Conservation (phyloP, 2,329 filamentous ascomycete species). For the Esteya vermicola region DNA sequence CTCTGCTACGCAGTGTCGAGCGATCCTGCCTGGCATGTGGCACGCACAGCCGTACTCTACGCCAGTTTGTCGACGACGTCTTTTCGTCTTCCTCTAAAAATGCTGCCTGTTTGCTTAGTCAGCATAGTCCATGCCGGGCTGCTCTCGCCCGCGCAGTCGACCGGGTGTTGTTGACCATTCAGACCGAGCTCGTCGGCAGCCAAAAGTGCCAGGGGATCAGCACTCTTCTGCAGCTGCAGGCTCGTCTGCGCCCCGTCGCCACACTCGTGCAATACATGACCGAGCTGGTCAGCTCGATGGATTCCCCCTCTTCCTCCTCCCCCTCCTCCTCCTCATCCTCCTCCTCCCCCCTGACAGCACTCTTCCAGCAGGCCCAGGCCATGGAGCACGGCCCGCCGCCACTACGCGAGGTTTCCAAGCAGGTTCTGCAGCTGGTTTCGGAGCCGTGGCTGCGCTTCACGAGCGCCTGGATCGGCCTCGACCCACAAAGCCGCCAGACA, state of each 20-base stretch:
- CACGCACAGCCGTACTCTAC: conserved; percentile 25
- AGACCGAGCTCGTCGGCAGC: conserved; percentile 31
- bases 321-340: too few relatives aligned
- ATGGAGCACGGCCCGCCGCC: conserved; percentile 49
- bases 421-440: conserved; percentile 37
- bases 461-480: conserved; percentile 63
- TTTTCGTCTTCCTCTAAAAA: conserved; percentile 4
- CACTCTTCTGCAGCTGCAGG: conserved; percentile 40
- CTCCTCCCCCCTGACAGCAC: conserved; percentile 43
- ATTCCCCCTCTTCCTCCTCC: too few relatives aligned
- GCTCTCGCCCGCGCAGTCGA: conserved; percentile 37
- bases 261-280: conserved; percentile 37
- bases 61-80: conserved; percentile 8
- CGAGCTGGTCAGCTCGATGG: too few relatives aligned
- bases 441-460: conserved; percentile 26
- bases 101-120: too few relatives aligned
- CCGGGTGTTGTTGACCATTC: conserved; percentile 32
- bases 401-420: conserved; percentile 49
- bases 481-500: too few relatives aligned
- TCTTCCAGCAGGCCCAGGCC: conserved; percentile 47
- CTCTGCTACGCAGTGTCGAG: conserved; percentile 32
- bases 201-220: conserved; percentile 23
- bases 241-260: conserved; percentile 29
- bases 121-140: conserved; percentile 28
- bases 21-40: conserved; percentile 31